Evolutionary conservation across 495 filamentous ascomycete genomes (phyloP).

Genomic region (Thermochaetoides thermophila): DNA sequence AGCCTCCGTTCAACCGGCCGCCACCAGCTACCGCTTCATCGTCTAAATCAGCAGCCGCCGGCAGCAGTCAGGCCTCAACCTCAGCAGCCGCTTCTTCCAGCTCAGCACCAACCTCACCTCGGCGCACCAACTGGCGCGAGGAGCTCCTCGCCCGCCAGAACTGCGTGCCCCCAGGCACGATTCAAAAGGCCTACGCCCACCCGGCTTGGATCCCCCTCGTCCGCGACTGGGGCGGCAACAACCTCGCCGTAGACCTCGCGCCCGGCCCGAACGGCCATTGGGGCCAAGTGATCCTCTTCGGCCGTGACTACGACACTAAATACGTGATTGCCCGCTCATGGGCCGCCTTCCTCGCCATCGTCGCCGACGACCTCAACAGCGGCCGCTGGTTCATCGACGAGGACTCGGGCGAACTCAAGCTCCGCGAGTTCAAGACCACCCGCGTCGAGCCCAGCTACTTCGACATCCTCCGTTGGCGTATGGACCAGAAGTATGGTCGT

Average conservation of each 20-base stretch:
- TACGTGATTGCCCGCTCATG: conserved; percentile 91
- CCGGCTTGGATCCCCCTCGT: conserved; percentile 92
- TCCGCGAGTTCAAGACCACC: conserved; percentile 75
- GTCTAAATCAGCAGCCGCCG: conserved; percentile 52
- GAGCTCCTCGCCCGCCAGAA: conserved; percentile 76
- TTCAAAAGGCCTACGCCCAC: conserved; percentile 89
- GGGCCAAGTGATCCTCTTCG: conserved; percentile 94
- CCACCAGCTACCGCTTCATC: conserved; percentile 37
- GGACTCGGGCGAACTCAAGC: conserved; percentile 77
- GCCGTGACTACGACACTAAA: conserved; percentile 96
- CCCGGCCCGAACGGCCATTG: conserved; percentile 82
- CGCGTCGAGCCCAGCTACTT: conserved; percentile 89
- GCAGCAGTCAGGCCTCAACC: conserved; percentile 34
- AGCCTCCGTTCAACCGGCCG: conserved; percentile 38
- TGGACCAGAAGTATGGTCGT: conserved; percentile 86
- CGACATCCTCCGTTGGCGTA: conserved; percentile 85
- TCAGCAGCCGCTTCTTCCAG: conserved; percentile 21
- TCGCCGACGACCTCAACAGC: conserved; percentile 80
- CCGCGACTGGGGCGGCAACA: conserved; percentile 97
- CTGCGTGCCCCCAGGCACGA: conserved; percentile 68
- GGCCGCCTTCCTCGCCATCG: conserved; percentile 69
- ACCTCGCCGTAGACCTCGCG: conserved; percentile 84
- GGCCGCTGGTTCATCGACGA: conserved; percentile 83
- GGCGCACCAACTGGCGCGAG: conserved; percentile 63
- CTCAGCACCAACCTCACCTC: conserved; percentile 29